A percentile compares a stretch with the other conserved stretches of the same genome.
Evolutionary conservation across 345 rosid genomes (phyloP).

Genomic region (Iberis pinnata): DNA sequence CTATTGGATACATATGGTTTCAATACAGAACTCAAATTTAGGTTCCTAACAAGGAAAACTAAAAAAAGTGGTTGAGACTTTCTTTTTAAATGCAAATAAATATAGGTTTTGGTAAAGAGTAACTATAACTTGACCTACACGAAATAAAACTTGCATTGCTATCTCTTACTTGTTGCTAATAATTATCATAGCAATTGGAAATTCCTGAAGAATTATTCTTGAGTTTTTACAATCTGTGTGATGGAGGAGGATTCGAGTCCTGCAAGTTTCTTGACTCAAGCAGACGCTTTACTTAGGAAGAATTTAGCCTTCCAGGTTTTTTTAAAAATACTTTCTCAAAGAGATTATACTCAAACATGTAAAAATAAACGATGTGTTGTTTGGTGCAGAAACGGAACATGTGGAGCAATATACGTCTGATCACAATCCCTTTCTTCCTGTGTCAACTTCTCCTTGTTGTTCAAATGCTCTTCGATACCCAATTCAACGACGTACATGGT

Average conservation of each 20-base stretch:
- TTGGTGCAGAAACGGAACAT: constrained; percentile 64
- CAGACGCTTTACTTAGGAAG: constrained; percentile 77
- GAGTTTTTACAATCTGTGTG: constrained; percentile 2
- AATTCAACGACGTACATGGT: constrained; percentile 25
- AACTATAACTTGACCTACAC: constrained; percentile 18
- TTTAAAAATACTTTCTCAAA: not conserved
- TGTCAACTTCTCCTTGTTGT: constrained; percentile 52
- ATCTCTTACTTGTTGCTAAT: not conserved
- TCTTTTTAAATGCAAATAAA: constrained; percentile 11
- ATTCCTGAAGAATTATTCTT: not conserved
- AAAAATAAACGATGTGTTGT: not conserved
- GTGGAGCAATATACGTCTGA: constrained; percentile 60
- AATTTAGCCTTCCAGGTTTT: constrained; percentile 78
- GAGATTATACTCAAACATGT: constrained; percentile 10
- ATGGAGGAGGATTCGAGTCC: constrained; percentile 52
- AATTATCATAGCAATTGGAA: not conserved
- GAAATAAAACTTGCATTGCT: constrained; percentile 3
- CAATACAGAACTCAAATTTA: not conserved
- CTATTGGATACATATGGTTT: not conserved
- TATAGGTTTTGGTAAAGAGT: constrained; percentile 22
- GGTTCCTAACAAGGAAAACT: no score
- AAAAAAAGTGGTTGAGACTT: no score
- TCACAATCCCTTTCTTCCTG: constrained; percentile 61
- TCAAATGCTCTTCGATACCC: constrained; percentile 44
- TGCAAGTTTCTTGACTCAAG: constrained; percentile 63